Percentiles rank a stretch among this genome's conserved stretches.
Evolutionary conservation across 106 monocot genomes (phyloP).

Genomic region (Apostasia ramifera): DNA sequence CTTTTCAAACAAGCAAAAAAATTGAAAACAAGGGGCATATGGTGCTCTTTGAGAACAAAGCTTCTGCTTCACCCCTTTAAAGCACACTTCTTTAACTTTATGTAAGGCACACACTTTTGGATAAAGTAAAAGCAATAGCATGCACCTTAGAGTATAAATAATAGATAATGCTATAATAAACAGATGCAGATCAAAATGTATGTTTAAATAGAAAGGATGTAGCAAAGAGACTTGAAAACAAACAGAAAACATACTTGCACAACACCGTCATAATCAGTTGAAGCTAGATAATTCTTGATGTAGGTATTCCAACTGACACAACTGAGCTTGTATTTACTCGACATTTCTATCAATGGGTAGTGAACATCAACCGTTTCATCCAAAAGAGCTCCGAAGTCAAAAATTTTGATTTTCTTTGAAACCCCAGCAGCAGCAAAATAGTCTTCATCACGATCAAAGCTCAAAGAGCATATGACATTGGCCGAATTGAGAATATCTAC

Average conservation of each 20-base stretch:
- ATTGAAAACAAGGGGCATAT: too few relatives aligned
- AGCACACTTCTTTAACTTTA: too few relatives aligned
- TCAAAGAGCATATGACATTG: conserved; percentile 94
- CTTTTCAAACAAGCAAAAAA: too few relatives aligned
- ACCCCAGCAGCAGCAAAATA: conserved; percentile 93
- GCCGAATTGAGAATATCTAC: conserved; percentile 69
- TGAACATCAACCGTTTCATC: conserved; percentile 81
- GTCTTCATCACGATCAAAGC: conserved; percentile 97
- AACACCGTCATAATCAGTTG: conserved; percentile 83
- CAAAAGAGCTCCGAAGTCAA: conserved; percentile 78
- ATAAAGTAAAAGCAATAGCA: too few relatives aligned
- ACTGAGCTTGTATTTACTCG: conserved; percentile 70
- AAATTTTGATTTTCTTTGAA: conserved; percentile 95
- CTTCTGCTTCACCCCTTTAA: too few relatives aligned
- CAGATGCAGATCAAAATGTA: too few relatives aligned
- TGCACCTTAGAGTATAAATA: too few relatives aligned
- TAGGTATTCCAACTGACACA: conserved; percentile 96
- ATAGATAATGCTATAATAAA: too few relatives aligned
- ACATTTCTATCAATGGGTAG: conserved; percentile 90
- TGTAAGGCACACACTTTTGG: too few relatives aligned
- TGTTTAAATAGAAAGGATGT: too few relatives aligned
- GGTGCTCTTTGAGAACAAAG: too few relatives aligned
- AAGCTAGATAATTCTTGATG: conserved; percentile 93
- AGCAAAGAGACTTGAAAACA: background rate
- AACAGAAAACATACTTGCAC: conserved; percentile 61